Conservation (phyloP, 2,329 filamentous ascomycete genomes). For the Rhexocercosporidium sp. region DNA sequence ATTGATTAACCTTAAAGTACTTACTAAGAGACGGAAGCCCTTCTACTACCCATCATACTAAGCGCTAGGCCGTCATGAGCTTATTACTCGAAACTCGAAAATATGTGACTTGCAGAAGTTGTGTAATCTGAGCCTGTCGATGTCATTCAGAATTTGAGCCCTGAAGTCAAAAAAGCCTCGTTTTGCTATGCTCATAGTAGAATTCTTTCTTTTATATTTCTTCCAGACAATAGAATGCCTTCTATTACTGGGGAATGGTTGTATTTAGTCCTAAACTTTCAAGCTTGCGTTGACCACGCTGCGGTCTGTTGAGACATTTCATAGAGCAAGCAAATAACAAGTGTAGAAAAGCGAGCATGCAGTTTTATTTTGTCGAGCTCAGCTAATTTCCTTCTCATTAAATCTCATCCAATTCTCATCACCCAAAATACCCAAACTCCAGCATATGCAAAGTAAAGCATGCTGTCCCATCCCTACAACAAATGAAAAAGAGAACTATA, state of each 20-base stretch:
- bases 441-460: background rate
- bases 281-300: too few relatives aligned
- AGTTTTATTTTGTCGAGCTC: too few relatives aligned
- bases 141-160: background rate
- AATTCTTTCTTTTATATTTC: background rate
- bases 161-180: background rate
- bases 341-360: background rate
- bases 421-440: background rate
- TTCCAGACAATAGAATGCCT: background rate
- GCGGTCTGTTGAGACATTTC: background rate
- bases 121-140: too few relatives aligned
- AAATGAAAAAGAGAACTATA: conserved; percentile 11
- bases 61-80: background rate
- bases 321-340: background rate
- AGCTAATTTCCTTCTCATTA: background rate
- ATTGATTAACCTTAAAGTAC: background rate
- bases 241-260: too few relatives aligned
- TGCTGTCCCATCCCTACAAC: background rate
- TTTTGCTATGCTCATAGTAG: background rate
- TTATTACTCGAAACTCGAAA: too few relatives aligned
- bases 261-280: too few relatives aligned
- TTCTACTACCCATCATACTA: background rate
- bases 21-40: background rate
- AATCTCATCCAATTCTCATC: background rate
- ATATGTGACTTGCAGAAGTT: too few relatives aligned